These are phyloP conservation scores for Fusarium begoniae DNA, from an alignment of 2,329 filamentous ascomycete species.

Conservation along the genomic window DNA sequence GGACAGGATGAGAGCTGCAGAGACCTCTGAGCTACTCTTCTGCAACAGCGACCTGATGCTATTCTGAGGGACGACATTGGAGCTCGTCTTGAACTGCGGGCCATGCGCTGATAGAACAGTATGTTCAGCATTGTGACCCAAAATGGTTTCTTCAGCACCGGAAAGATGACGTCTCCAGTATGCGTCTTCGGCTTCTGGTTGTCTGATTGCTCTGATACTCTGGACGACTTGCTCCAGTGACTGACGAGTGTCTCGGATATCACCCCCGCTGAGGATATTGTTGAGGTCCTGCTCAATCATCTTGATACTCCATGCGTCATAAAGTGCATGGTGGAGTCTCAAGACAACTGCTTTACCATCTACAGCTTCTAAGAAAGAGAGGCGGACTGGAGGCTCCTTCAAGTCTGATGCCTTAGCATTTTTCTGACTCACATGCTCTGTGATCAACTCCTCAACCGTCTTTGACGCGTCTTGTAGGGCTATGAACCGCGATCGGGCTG, in stretches of 20 bases:
- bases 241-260: not conserved
- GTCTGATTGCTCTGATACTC: not conserved
- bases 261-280: not conserved
- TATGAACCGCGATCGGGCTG: not conserved
- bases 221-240: not conserved
- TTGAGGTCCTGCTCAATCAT: conserved; percentile 7
- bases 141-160: not conserved
- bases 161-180: conserved; percentile 9
- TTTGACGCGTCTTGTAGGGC: not conserved
- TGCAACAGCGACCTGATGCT: not conserved
- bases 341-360: conserved; percentile 11
- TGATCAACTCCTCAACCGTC: not conserved
- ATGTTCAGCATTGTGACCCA: fast-evolving
- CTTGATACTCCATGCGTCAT: conserved; percentile 26
- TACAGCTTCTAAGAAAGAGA: conserved; percentile 8
- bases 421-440: not conserved
- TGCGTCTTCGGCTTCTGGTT: not conserved
- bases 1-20: not conserved
- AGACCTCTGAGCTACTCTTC: not conserved
- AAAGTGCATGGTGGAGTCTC: conserved; percentile 16
- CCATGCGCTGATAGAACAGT: not conserved
- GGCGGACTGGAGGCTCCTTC: not conserved
- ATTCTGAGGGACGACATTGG: fast-evolving
- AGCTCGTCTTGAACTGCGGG: not conserved
- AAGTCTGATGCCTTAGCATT: not conserved